Percentiles rank a stretch among this genome's conserved stretches.
These are phyloP conservation scores for Penstemon eatonii DNA, from an alignment of 257 asterid genomes.

Conservation along the genomic window DNA sequence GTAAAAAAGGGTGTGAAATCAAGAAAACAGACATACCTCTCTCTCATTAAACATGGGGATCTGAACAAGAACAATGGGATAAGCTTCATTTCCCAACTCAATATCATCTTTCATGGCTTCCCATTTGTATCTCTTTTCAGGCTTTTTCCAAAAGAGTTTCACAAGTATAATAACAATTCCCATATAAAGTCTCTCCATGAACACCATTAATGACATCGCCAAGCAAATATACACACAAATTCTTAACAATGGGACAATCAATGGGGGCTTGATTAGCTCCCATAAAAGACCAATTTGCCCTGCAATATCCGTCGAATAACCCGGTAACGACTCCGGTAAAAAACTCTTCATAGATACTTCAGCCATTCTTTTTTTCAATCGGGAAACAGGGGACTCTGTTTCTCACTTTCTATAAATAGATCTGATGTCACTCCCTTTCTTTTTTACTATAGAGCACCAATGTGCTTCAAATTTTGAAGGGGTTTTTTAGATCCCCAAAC, in stretches of 20 bases:
- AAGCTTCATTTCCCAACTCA: constrained; percentile 48
- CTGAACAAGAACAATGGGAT: constrained; percentile 63
- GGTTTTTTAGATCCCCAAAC: constrained; percentile 7
- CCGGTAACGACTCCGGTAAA: constrained; percentile 58
- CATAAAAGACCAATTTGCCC: constrained; percentile 72
- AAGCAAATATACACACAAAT: constrained; percentile 65
- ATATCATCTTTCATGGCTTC: constrained; percentile 73
- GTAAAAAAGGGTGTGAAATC: background rate
- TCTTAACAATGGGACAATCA: constrained; percentile 70
- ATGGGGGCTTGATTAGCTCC: constrained; percentile 81
- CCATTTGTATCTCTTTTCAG: constrained; percentile 76
- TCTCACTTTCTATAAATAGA: constrained; percentile 25
- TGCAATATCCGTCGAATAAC: constrained; percentile 49
- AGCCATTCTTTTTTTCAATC: constrained; percentile 36
- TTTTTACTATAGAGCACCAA: background rate
- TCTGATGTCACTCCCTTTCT: constrained; percentile 21
- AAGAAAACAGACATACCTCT: constrained; percentile 39
- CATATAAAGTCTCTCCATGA: constrained; percentile 89
- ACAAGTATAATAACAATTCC: constrained; percentile 81
- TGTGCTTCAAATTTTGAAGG: background rate
- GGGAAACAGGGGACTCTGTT: constrained; percentile 35
- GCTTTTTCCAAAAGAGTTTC: constrained; percentile 81
- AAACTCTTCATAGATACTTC: constrained; percentile 55
- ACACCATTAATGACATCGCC: constrained; percentile 87
- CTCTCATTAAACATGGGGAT: constrained; percentile 70